These are phyloP conservation scores for Exophiala spinifera DNA, from an alignment of 2,329 filamentous ascomycete genomes.

Conservation along the genomic window DNA sequence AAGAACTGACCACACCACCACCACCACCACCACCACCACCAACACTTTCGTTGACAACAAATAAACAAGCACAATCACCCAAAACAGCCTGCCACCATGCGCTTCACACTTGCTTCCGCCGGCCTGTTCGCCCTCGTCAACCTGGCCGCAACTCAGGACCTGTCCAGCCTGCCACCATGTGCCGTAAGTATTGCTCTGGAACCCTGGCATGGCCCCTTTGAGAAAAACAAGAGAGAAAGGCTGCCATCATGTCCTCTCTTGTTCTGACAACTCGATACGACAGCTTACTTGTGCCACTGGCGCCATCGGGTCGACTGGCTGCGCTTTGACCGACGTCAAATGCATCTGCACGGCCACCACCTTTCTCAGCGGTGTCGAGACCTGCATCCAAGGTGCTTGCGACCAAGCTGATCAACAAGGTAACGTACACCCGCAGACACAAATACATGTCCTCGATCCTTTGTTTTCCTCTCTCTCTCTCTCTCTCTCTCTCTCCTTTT, in stretches of 20 bases:
- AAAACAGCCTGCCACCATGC: slow-evolving; percentile 6
- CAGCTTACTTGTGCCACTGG: slow-evolving; percentile 14
- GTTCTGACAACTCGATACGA: too few species aligned
- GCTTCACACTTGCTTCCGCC: slow-evolving; percentile 9
- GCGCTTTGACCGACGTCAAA: slow-evolving; percentile 12
- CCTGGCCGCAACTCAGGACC: slow-evolving; percentile 16
- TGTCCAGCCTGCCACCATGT: slow-evolving; percentile 14
- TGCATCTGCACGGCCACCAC: slow-evolving; percentile 17
- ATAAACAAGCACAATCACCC: neutral
- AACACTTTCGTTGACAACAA: neutral
- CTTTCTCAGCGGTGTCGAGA: slow-evolving; percentile 17
- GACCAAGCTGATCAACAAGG: slow-evolving; percentile 16
- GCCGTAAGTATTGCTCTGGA: too few species aligned
- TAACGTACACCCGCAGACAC: slow-evolving; percentile 1
- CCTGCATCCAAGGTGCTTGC: slow-evolving; percentile 19
- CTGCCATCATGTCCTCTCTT: too few species aligned
- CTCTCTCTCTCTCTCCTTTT: too few species aligned
- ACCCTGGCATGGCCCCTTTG: too few species aligned
- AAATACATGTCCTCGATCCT: too few species aligned
- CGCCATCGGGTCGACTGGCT: slow-evolving; percentile 21
- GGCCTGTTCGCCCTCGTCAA: slow-evolving; percentile 14
- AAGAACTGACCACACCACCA: too few species aligned
- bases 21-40: too few species aligned
- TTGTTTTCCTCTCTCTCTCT: too few species aligned
- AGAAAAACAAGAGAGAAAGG: too few species aligned